These are phyloP conservation scores for Wallacemonas sp. DNA, from an alignment of 208 protist species.

Conservation along the genomic window DNA sequence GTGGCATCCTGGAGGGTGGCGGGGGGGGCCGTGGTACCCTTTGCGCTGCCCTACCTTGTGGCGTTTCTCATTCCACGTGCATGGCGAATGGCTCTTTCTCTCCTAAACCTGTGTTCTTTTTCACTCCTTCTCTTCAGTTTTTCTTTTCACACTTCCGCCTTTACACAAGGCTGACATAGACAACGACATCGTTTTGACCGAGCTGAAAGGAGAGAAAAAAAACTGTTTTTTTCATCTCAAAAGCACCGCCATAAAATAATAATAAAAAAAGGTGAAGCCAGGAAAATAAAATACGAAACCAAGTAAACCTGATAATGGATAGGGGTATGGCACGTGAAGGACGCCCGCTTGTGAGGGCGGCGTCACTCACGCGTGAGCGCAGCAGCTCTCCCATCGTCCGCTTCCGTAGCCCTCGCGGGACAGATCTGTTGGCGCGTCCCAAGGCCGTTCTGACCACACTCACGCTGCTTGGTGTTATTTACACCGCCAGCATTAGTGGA, in stretches of 20 bases:
- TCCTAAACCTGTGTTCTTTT: conserved; percentile 11
- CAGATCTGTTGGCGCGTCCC: conserved; percentile 32
- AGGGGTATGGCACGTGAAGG: conserved; percentile 8
- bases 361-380: conserved; percentile 22
- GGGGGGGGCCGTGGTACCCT: too few species aligned
- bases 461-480: conserved; percentile 89
- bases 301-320: too few species aligned
- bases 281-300: too few species aligned
- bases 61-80: too few species aligned
- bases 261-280: too few species aligned
- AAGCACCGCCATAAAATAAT: too few species aligned
- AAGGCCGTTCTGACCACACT: conserved; percentile 82
- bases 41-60: too few species aligned
- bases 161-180: conserved; percentile 12
- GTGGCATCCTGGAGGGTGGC: too few species aligned
- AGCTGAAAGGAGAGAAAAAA: too few species aligned
- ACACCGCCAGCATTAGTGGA: conserved; percentile 86
- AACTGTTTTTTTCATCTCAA: too few species aligned
- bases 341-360: conserved; percentile 2
- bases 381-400: conserved; percentile 67
- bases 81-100: too few species aligned
- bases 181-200: too few species aligned
- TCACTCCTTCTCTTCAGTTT: neutral
- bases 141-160: conserved; percentile 3
- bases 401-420: conserved; percentile 55